phyloP scores from a whole-genome alignment of 2,329 filamentous ascomycete species.

The Fusarium sp. region DNA sequence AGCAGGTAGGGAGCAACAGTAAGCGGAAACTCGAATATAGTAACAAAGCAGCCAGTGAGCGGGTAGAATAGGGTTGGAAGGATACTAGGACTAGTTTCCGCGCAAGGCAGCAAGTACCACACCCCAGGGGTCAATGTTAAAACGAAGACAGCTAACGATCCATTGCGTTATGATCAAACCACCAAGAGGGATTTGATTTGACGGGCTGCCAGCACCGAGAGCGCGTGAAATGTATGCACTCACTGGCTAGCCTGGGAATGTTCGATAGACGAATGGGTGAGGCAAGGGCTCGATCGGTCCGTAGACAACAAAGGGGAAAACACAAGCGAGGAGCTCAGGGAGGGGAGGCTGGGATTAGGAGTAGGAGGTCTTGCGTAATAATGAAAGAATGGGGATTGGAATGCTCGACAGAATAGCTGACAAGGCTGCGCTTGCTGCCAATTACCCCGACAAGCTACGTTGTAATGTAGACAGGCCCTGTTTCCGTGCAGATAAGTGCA shows the following conservation, averaged over 20 bases:
- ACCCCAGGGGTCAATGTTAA: slow-evolving; percentile 32
- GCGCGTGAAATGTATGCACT: slow-evolving; percentile 31
- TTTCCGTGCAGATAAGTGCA: slow-evolving; percentile 1
- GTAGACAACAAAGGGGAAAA: slow-evolving; percentile 26
- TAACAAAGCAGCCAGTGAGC: slow-evolving; percentile 32
- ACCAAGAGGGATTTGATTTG: slow-evolving; percentile 39
- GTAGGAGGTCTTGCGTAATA: slow-evolving; percentile 35
- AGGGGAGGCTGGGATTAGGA: slow-evolving; percentile 25
- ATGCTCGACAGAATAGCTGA: slow-evolving; percentile 32
- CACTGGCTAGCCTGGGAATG: slow-evolving; percentile 29
- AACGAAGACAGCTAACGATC: slow-evolving; percentile 36
- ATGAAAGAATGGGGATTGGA: slow-evolving; percentile 42
- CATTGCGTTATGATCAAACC: slow-evolving; percentile 47
- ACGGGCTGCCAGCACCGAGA: slow-evolving; percentile 32
- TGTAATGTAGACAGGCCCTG: slow-evolving; percentile 15
- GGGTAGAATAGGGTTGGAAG: slow-evolving; percentile 24
- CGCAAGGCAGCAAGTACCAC: slow-evolving; percentile 24
- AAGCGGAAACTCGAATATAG: slow-evolving; percentile 35
- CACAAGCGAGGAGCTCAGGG: slow-evolving; percentile 20
- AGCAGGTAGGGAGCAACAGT: slow-evolving; percentile 37
- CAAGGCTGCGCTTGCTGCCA: slow-evolving; percentile 34
- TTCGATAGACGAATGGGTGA: slow-evolving; percentile 23
- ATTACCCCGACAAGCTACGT: slow-evolving; percentile 8
- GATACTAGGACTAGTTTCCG: slow-evolving; percentile 37
- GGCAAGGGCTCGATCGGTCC: slow-evolving; percentile 28